Base-by-base conservation (phyloP, 352 stramenopile species). In the Globisporangium recalcitrans region DNA sequence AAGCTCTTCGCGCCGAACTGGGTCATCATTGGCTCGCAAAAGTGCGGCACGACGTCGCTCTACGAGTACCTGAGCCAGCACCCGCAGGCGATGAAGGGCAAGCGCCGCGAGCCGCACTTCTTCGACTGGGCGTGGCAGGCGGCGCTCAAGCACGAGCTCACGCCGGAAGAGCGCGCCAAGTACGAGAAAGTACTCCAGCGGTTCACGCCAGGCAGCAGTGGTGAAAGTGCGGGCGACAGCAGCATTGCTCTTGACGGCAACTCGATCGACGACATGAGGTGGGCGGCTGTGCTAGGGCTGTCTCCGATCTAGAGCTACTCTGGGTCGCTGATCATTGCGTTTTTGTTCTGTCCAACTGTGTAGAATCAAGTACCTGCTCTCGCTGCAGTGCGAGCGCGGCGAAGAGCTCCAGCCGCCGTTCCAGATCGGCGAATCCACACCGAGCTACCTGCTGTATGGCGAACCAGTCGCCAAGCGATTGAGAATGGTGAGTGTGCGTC, bases 361-460 rank as follows among this genome's bases (percentile, higher is more conserved):
- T 16, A 87, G 77, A 19, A 75, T 72, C 58, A 87, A 87, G 68
- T 85, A 85, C 69, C 53, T 87, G 58, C 56, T 70, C 21, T 79
- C 75, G 47, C 36, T 87, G 36, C 72, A 87, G 65, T 78, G 64
- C 42, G 65, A 72, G 16, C 46, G 68, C 19, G 66, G 60, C 24
- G 13, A 24, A 0, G 63, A 67, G 53, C 55, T 84, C 9, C 46
- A 84, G 56, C 74, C 90, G 14, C 85, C 76, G 9, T 80, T 95
- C 60, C 70, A 96, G 29, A 97, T 96, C 19, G 92, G 83, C 26
- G 87, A 96, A 64, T 90, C 82, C 8, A 96, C 87, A 9, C 87
- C 87, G 8, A 93, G 81, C 51, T 96, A 96, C 63, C 58, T 96
- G 8, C 59, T 96, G 3, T 86, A 88, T 57, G 80, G 80, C 27